Evolutionary conservation across 1,284 basidiomycete species (phyloP).

Genomic region (Cutaneotrichosporon sp.): DNA sequence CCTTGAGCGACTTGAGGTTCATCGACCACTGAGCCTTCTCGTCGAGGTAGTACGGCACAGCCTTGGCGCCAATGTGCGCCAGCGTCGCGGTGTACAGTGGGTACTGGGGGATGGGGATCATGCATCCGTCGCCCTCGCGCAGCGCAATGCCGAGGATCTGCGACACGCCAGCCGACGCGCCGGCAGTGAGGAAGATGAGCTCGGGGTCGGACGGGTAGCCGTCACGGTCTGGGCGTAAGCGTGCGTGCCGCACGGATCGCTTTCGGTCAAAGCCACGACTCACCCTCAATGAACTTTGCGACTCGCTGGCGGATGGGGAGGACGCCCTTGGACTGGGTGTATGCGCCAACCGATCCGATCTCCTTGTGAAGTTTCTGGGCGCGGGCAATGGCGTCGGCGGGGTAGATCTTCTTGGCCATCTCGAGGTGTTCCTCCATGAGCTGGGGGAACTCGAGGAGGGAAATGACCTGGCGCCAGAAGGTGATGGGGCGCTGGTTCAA

Average conservation of each 20-base stretch:
- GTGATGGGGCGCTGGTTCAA: slow-evolving; percentile 91
- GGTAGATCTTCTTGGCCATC: slow-evolving; percentile 61
- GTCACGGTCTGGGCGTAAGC: slow-evolving; percentile 63
- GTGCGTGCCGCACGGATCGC: background rate
- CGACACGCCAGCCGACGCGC: slow-evolving; percentile 87
- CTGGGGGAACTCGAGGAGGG: slow-evolving; percentile 86
- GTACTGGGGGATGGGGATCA: slow-evolving; percentile 96
- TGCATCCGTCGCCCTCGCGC: slow-evolving; percentile 42
- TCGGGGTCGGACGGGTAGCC: slow-evolving; percentile 77
- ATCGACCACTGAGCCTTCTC: slow-evolving; percentile 80
- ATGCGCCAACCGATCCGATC: slow-evolving; percentile 91
- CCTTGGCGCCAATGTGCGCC: slow-evolving; percentile 72
- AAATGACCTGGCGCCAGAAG: slow-evolving; percentile 70
- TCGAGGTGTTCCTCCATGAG: slow-evolving; percentile 68
- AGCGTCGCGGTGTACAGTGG: slow-evolving; percentile 94
- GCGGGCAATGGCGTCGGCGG: slow-evolving; percentile 75
- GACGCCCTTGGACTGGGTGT: slow-evolving; percentile 92
- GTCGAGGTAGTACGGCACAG: slow-evolving; percentile 84
- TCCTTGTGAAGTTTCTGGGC: slow-evolving; percentile 74
- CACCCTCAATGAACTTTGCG: slow-evolving; percentile 81
- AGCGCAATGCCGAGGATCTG: slow-evolving; percentile 60
- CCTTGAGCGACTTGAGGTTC: slow-evolving; percentile 64
- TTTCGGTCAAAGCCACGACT: slow-evolving; percentile 31
- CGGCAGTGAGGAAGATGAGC: slow-evolving; percentile 88
- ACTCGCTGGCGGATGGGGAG: slow-evolving; percentile 82